Conservation (phyloP, 2,329 filamentous ascomycete species). For the Trichoderma afroharzianum region DNA sequence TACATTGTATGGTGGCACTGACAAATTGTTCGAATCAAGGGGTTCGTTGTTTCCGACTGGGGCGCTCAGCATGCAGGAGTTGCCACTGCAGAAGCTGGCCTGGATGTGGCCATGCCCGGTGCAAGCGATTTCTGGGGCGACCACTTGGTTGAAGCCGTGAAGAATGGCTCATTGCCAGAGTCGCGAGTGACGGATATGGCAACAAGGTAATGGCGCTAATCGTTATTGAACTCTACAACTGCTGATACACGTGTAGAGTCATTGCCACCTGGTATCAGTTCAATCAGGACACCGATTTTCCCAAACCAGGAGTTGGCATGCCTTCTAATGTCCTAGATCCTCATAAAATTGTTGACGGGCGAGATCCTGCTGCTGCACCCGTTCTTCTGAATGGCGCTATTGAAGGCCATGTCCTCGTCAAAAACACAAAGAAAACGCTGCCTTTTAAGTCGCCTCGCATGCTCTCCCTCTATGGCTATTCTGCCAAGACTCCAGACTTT, state of each 20-base stretch:
- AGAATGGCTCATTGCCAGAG: slow-evolving; percentile 56
- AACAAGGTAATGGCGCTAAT: slow-evolving; percentile 31
- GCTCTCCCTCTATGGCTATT: slow-evolving; percentile 61
- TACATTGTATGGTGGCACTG: background rate
- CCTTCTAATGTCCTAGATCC: slow-evolving; percentile 45
- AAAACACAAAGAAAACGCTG: slow-evolving; percentile 54
- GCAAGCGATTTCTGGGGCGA: slow-evolving; percentile 39
- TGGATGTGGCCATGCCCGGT: slow-evolving; percentile 69
- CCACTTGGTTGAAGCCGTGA: slow-evolving; percentile 57
- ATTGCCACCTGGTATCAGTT: slow-evolving; percentile 56
- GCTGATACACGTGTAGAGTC: slow-evolving; percentile 28
- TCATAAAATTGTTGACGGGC: slow-evolving; percentile 52
- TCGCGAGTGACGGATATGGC: slow-evolving; percentile 60
- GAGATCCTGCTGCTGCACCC: slow-evolving; percentile 41
- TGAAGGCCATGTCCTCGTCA: slow-evolving; percentile 62
- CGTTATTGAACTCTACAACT: background rate
- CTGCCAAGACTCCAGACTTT: slow-evolving; percentile 45
- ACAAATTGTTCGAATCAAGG: slow-evolving; percentile 31
- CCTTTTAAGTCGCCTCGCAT: slow-evolving; percentile 49
- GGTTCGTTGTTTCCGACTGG: slow-evolving; percentile 68
- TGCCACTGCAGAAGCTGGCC: slow-evolving; percentile 57
- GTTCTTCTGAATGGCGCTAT: slow-evolving; percentile 53
- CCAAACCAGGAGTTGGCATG: slow-evolving; percentile 49
- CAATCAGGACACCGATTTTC: slow-evolving; percentile 47
- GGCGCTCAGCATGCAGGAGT: slow-evolving; percentile 62